Percentiles rank a stretch among this genome's conserved stretches.
Conservation (phyloP, 208 protist genomes). For the Acanthamoeba culbertsoni region DNA sequence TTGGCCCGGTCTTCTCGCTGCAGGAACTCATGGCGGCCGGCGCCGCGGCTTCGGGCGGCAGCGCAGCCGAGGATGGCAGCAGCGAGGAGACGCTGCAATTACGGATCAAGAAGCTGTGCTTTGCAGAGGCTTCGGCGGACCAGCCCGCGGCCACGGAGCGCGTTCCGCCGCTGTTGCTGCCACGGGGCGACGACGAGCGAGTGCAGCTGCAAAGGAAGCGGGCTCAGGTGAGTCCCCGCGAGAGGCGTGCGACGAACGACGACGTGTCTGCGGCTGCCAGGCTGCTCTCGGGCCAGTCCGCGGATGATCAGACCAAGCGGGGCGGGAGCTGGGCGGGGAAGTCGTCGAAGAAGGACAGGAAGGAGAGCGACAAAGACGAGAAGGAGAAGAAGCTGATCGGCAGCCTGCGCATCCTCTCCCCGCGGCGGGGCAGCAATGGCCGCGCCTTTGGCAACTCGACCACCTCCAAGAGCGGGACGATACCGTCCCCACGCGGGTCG, state of each 20-base stretch:
- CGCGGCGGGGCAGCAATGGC: neutral
- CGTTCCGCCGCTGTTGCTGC: neutral
- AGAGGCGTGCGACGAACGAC: neutral
- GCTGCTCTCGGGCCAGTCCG: neutral
- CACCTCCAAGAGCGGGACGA: neutral
- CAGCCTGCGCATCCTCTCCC: constrained; percentile 37
- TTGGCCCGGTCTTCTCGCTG: neutral
- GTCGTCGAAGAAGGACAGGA: neutral
- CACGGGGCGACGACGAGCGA: neutral
- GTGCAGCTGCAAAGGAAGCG: neutral
- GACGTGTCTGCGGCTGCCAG: neutral
- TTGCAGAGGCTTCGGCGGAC: neutral
- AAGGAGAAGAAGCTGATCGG: constrained; percentile 23
- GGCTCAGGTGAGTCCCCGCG: neutral
- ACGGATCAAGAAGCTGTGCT: neutral
- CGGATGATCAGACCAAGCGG: neutral
- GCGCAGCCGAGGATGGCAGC: neutral
- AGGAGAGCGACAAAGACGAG: neutral
- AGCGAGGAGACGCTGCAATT: neutral
- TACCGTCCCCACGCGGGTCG: neutral
- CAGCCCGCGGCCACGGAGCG: neutral
- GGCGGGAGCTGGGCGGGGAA: constrained; percentile 30
- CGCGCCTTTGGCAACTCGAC: neutral
- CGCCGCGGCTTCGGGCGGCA: neutral
- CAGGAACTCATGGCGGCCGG: neutral